Evolutionary conservation across 768 basidiomycete genomes (phyloP), one percentile per base, ranked within the genome.

Genomic region (Hydnomerulius pinastri): DNA sequence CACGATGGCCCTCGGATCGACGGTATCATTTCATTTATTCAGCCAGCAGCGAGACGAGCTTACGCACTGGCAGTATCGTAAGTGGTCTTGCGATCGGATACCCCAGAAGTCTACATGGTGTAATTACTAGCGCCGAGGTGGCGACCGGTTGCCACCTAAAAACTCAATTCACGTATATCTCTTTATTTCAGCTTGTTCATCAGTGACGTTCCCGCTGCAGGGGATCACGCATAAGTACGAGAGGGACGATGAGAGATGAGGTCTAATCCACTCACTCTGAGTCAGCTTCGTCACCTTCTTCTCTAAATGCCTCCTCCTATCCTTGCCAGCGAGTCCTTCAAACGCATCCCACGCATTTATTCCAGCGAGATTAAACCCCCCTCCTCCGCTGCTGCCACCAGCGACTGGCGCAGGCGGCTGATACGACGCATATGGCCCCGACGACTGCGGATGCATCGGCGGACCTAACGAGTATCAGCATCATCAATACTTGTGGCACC

Each of bases 291-390:
- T 75, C 12, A 82, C 69, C 44, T 60, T 66, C 37, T 67, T 72
- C 55, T 83, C 81, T 35, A 85, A 51, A 57, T 79, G 81, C 28
- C 66, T 63, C 33, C 78, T 66, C 36, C 75, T 76, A 47, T 75
- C 76, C 56, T 70, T 72, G 4, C 84, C 82, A 15, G 80, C 80
- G 25, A 84, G 65, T 50, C 73, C 78, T 61, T 83, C 83, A 17
- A 86, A 72, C n/a, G 76, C 72, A 52, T 64, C 73, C 56, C 75
- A 57, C 35, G 82, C 82, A 56, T 68, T 69, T 24, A 68, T 74
- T 27, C 77, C 53, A 8, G 4, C 46, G 18, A 48, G 15, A 44
- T 17, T 35, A 41, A 37, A 32, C 0, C 47, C 46, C 0, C 54
- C 33, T 4, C 35, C 25, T 8, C 49, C 46, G 29, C 36, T 21